Evolutionary conservation across 2,329 filamentous ascomycete genomes (phyloP), one percentile per base, ranked within the genome.

Genomic region (Alternaria gaisen): DNA sequence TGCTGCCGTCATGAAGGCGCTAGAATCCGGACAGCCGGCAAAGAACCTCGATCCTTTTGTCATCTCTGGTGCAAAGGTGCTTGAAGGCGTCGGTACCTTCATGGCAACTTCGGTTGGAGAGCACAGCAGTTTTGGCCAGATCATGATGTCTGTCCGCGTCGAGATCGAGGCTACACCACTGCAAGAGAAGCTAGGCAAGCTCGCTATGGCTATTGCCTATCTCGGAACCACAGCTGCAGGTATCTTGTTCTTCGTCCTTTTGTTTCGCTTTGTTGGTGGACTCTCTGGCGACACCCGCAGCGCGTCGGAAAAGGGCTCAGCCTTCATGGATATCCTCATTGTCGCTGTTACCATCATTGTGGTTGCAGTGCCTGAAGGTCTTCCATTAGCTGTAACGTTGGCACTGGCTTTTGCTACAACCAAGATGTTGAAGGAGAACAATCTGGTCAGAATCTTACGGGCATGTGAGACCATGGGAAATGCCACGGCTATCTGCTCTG

Each of bases 31-130:
- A 5, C 68, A 73, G 16, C 82, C 80, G 1, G 82, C 79, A 1
- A 71, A 71, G 12, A 85, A 88, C 48, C 79, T 89, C 4, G 89
- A 91, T 61, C 88, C 88, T 1, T 91, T 91, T 71, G 86, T 87
- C 66, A 83, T 87, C 56, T 86, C 84, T 9, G 85, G 85, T n/a
- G 82, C 82, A 46, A 86, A 86, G 66, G 82, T 86, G 14, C 80
- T 84, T 32, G 84, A 86, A 71, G 71, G 71, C 32, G 84, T 42
- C 4, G 85, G 85, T 10, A 85, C 83, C 3, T 86, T 83, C 62
- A 72, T 87, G 47, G 84, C 84, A 22, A 86, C 85, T 3, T 84
- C 84, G 2, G 83, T 86, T 12, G 85, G 85, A 50, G 82, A 84
- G 34, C 80, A 86, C 71, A 86, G 84, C 8, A 85, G 82, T 61